Percentiles rank a stretch among this genome's conserved stretches.
Conservation (phyloP, 2,329 filamentous ascomycete genomes). For the Macrophomina pseudophaseolina region DNA sequence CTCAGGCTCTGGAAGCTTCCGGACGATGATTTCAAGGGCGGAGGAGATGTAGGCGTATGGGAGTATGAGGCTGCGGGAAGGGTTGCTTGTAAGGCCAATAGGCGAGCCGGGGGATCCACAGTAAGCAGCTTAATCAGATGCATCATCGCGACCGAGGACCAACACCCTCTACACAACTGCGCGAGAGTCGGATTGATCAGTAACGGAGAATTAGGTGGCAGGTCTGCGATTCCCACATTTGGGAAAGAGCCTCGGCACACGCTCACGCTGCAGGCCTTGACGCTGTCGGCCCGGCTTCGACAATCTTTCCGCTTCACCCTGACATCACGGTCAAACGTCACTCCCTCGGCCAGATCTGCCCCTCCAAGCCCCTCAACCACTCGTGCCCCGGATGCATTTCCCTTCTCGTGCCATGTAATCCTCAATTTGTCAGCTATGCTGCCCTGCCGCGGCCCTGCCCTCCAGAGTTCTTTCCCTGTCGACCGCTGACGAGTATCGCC, state of each 20-base stretch:
- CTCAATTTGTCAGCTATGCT: conserved; percentile 2
- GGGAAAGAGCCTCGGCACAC: conserved; percentile 13
- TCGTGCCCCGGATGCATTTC: background rate
- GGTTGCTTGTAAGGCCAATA: background rate
- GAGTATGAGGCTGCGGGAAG: background rate
- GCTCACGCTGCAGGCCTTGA: background rate
- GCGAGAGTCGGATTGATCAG: background rate
- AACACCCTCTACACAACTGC: background rate
- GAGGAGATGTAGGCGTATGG: background rate
- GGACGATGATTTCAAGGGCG: background rate
- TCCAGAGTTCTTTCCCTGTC: no score
- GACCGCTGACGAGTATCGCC: background rate
- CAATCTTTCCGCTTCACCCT: background rate
- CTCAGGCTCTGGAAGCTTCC: background rate
- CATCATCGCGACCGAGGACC: background rate
- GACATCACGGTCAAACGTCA: conserved; percentile 1
- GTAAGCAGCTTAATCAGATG: conserved; percentile 4
- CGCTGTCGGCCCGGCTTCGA: background rate
- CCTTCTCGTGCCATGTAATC: background rate
- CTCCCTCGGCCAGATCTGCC: background rate
- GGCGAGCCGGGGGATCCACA: background rate
- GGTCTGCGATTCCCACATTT: background rate
- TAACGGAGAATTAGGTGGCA: background rate
- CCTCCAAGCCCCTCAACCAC: background rate
- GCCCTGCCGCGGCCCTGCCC: background rate